Base-by-base conservation (phyloP, 2,329 filamentous ascomycete species). In the Microdochium trichocladiopsis region DNA sequence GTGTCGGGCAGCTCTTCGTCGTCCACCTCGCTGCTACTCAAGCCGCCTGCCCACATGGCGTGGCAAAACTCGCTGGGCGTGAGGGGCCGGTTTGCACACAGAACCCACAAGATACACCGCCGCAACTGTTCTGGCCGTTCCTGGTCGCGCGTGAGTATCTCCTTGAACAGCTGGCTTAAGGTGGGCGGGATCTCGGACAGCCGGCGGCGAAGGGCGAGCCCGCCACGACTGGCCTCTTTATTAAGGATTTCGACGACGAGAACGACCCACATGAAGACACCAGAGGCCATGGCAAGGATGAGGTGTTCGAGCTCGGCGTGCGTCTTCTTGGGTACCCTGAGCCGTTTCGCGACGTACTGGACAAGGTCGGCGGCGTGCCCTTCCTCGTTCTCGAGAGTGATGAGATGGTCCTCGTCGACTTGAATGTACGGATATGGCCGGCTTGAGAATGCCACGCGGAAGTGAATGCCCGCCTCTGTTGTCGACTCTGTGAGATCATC, bases 231-330 rank as follows among this genome's bases (percentile, higher is more conserved):
- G n/a, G 9, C 45, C 45, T 24, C 4, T 50, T 51, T 2, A 72
- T 55, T 52, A 69, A 67, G 25, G 64, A 4, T 4, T 14, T 61
- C 53, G 1, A 77, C 63, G 2, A 76, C 73, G 0, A 76, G 56
- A 1, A 74, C 67, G 1, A 70, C 69, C 72, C 74, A 78, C 53
- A 76, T 56, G 49, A 77, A 76, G 3, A 77, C 60, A 0, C 73
- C 71, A 1, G 63, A 66, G 0, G 74, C 62, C 24, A 69, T 73
- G 11, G 61, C 49, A 3, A 60, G 60, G 25, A 79, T 16, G 11
- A 51, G 57, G 60, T 10, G 74, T 59, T 2, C 60, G 37, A 8
- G 62, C 52, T 3, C 52, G 43, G 9, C 51, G 23, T 5, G 60
- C 57, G 2, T 53, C 52, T 2, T 4, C 6, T 59, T 55, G 2